phyloP scores from a whole-genome alignment of 2,329 filamentous ascomycete species.

The Penicillium nordicum region DNA sequence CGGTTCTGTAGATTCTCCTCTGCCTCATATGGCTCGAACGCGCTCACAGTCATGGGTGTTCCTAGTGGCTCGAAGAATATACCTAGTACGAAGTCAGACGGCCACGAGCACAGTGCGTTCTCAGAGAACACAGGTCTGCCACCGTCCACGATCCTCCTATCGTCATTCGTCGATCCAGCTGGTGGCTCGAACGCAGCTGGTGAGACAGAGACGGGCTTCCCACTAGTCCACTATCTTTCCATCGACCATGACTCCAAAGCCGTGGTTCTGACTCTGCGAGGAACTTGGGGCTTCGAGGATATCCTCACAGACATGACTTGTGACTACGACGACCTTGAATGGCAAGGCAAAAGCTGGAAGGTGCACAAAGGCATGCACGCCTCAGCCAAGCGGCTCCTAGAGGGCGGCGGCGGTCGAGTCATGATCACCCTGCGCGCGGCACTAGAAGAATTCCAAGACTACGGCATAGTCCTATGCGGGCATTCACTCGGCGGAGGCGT shows the following conservation, averaged over 20 bases:
- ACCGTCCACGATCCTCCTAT: conserved; percentile 54
- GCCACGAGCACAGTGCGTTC: conserved; percentile 47
- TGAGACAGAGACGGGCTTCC: conserved; percentile 63
- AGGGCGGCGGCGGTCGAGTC: conserved; percentile 64
- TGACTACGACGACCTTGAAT: conserved; percentile 60
- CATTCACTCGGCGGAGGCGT: conserved; percentile 69
- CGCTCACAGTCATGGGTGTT: conserved; percentile 48
- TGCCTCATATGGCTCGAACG: conserved; percentile 47
- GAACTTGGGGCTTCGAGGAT: conserved; percentile 70
- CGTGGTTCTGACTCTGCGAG: conserved; percentile 68
- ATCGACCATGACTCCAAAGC: conserved; percentile 69
- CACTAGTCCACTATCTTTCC: conserved; percentile 69
- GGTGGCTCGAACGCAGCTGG: conserved; percentile 65
- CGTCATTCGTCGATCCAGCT: conserved; percentile 67
- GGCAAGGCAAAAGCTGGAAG: conserved; percentile 63
- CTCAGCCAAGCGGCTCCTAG: conserved; percentile 64
- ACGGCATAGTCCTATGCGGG: conserved; percentile 66
- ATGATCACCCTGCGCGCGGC: conserved; percentile 64
- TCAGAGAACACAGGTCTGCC: conserved; percentile 45
- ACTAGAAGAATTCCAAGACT: conserved; percentile 63
- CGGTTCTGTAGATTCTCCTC: conserved; percentile 48
- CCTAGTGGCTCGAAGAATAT: conserved; percentile 31
- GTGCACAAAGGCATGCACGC: conserved; percentile 74
- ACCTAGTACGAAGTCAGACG: conserved; percentile 31
- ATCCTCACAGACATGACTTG: conserved; percentile 71